Evolutionary conservation across 2,329 filamentous ascomycete species (phyloP).

Genomic region (Stagonosporopsis vannaccii): DNA sequence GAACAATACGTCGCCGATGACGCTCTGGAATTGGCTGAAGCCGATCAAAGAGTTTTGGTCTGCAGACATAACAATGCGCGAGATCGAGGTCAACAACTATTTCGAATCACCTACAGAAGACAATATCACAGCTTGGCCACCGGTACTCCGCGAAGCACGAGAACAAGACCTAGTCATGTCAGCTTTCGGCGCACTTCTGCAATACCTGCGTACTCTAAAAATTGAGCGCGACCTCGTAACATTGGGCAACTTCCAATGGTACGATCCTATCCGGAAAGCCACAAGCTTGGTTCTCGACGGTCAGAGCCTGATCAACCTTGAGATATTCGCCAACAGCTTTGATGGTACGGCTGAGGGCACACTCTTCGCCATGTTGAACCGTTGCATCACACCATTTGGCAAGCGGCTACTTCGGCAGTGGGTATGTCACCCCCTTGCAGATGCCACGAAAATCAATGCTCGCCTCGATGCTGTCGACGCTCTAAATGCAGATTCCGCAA

Average conservation of each 20-base stretch:
- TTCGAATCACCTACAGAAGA: conserved; percentile 69
- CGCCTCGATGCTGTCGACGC: conserved; percentile 93
- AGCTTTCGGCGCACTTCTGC: conserved; percentile 84
- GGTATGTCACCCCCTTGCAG: conserved; percentile 94
- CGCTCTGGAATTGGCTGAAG: conserved; percentile 94
- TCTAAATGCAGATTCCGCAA: conserved; percentile 79
- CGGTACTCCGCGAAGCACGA: conserved; percentile 72
- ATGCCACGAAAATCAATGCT: conserved; percentile 88
- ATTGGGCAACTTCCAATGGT: conserved; percentile 88
- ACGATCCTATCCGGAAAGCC: conserved; percentile 89
- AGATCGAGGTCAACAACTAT: conserved; percentile 81
- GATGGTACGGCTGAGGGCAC: conserved; percentile 88
- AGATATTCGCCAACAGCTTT: conserved; percentile 91
- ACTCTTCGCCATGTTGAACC: conserved; percentile 87
- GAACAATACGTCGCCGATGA: conserved; percentile 91
- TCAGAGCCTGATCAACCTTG: conserved; percentile 96
- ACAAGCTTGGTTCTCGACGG: conserved; percentile 92
- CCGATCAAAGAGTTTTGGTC: conserved; percentile 89
- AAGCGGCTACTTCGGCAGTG: conserved; percentile 96
- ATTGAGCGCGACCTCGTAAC: conserved; percentile 87
- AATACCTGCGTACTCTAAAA: conserved; percentile 84
- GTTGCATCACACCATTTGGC: conserved; percentile 94
- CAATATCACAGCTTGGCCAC: conserved; percentile 76
- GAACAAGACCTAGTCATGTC: conserved; percentile 88
- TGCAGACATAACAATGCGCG: conserved; percentile 79